Conservation (phyloP, 306 rosid genomes). For the Acacia melanoxylon region DNA sequence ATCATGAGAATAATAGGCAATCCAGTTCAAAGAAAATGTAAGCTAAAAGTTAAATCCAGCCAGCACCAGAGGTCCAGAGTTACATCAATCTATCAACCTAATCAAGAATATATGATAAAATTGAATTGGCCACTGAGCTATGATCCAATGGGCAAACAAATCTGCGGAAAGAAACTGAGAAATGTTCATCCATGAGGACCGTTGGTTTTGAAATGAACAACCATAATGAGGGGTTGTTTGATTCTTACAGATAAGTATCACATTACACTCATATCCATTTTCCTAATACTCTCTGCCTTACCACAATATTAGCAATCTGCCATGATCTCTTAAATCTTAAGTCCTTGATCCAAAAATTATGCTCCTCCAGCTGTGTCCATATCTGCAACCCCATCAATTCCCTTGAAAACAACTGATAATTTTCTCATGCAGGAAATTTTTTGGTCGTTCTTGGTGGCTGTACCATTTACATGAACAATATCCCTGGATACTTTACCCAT, state of each 20-base stretch:
- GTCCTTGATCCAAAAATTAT: constrained; percentile 29
- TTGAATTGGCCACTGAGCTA: constrained; percentile 12
- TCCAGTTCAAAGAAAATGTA: not conserved
- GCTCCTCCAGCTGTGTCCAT: constrained; percentile 93
- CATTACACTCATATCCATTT: not conserved
- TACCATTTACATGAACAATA: constrained; percentile 76
- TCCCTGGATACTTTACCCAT: constrained; percentile 75
- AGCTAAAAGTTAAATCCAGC: constrained; percentile 5
- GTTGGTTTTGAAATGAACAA: not conserved
- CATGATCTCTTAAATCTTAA: constrained; percentile 15
- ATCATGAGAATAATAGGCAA: not conserved
- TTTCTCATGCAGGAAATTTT: constrained; percentile 66
- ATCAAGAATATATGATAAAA: constrained; percentile 17
- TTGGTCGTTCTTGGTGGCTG: constrained; percentile 54
- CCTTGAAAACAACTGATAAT: constrained; percentile 72
- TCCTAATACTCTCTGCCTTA: constrained; percentile 33
- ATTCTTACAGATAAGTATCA: not conserved
- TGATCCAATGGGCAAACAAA: constrained; percentile 14
- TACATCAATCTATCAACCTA: not conserved
- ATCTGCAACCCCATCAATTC: constrained; percentile 79
- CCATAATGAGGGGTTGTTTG: not conserved
- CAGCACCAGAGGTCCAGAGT: not conserved
- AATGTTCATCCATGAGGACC: not conserved
- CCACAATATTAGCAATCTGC: constrained; percentile 37
- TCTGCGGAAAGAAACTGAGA: constrained; percentile 34